A percentile compares a stretch with the other conserved stretches of the same genome.
These are phyloP conservation scores for Phyllosticta citriasiana DNA, from an alignment of 2,329 filamentous ascomycete genomes.

Conservation along the genomic window DNA sequence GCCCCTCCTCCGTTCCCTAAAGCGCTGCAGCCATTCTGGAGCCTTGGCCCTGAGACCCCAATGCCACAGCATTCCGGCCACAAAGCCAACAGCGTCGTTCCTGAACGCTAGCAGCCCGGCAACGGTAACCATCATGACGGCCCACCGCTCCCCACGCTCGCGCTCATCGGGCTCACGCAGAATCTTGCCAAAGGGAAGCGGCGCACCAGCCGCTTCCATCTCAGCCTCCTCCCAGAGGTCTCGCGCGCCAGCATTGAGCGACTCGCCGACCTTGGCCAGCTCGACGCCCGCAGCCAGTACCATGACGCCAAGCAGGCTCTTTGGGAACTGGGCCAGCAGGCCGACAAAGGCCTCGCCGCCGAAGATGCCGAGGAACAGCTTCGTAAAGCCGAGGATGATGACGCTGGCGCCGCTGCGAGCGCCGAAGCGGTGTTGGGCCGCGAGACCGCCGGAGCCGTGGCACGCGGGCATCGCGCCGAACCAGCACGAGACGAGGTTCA, in stretches of 20 bases:
- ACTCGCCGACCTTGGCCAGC: constrained; percentile 74
- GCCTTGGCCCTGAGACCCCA: constrained; percentile 46
- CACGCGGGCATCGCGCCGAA: constrained; percentile 94
- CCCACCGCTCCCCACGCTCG: constrained; percentile 68
- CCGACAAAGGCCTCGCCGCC: constrained; percentile 65
- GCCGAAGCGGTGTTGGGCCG: constrained; percentile 84
- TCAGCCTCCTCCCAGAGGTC: constrained; percentile 40
- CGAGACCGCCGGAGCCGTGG: constrained; percentile 83
- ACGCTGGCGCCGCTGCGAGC: constrained; percentile 79
- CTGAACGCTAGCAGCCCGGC: constrained; percentile 74
- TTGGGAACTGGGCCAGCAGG: constrained; percentile 63
- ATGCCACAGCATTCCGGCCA: constrained; percentile 72
- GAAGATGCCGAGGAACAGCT: constrained; percentile 60
- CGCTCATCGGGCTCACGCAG: constrained; percentile 50
- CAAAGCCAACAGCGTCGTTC: constrained; percentile 82
- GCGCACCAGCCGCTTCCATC: constrained; percentile 12
- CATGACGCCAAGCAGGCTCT: constrained; percentile 71
- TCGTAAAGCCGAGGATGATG: constrained; percentile 66
- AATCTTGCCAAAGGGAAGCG: constrained; percentile 25
- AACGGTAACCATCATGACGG: constrained; percentile 81
- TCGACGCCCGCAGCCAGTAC: constrained; percentile 85
- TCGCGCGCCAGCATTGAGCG: constrained; percentile 64
- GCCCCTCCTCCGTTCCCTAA: not conserved
- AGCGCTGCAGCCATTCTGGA: not conserved
- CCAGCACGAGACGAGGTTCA: constrained; percentile 82